A percentile compares a stretch with the other conserved stretches of the same genome.
Evolutionary conservation across 257 asterid genomes (phyloP).

Genomic region (Solanum paucissectum): DNA sequence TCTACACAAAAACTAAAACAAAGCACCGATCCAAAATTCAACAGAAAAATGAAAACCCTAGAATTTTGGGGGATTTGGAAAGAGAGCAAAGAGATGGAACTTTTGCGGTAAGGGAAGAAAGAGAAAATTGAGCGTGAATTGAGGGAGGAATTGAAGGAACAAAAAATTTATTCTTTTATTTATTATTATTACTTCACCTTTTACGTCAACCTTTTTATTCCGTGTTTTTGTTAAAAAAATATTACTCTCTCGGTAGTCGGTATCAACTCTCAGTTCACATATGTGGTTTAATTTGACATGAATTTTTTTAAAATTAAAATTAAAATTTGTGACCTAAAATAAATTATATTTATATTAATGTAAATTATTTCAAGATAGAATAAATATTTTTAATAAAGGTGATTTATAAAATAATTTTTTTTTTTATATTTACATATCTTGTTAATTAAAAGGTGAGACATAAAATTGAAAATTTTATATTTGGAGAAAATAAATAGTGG

Average conservation of each 20-base stretch:
- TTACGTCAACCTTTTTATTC: neutral
- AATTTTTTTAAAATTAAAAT: too few species aligned
- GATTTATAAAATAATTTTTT: too few species aligned
- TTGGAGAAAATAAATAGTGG: neutral
- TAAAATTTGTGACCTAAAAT: too few species aligned
- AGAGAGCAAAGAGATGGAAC: neutral
- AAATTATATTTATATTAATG: too few species aligned
- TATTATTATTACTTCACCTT: neutral
- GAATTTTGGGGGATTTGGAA: constrained; percentile 1
- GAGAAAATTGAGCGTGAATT: constrained; percentile 6
- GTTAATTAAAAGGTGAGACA: too few species aligned
- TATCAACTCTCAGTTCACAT: too few species aligned
- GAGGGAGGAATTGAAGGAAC: constrained; percentile 4
- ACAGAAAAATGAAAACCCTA: constrained; percentile 13
- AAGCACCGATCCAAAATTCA: neutral
- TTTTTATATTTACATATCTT: too few species aligned
- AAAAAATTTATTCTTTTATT: neutral
- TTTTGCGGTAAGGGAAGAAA: constrained; percentile 4
- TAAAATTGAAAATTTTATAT: neutral
- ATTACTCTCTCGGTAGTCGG: too few species aligned
- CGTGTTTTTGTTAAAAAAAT: too few species aligned
- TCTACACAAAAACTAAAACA: neutral
- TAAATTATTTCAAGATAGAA: too few species aligned
- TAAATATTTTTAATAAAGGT: too few species aligned
- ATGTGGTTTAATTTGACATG: too few species aligned